Base-by-base conservation (phyloP, 1,284 basidiomycete genomes). In the Puccinia triticina region DNA sequence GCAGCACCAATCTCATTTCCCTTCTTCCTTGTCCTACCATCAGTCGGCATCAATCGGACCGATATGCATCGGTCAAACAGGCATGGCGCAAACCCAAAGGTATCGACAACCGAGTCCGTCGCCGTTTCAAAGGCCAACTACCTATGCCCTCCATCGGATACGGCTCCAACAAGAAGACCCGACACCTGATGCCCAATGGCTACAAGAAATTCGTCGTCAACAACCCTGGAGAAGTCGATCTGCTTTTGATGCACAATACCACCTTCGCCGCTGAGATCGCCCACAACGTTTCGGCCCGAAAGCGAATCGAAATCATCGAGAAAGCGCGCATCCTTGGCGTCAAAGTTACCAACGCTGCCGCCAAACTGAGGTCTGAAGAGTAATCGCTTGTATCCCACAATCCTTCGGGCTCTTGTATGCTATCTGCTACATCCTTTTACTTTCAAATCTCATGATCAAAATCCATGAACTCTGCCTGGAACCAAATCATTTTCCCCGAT, bases 231-330 rank as follows among this genome's bases (percentile, higher is more conserved):
- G 95, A 98, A 88, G 89, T 98, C 85, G 94, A 98, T 86, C 91
- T 98, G 85, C 92, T 98, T 84, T 89, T 98, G 83, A 96, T 98
- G 95, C 96, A 99, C 92, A 97, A 96, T 92, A 94, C 94, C 90
- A 93, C 90, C 87, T 99, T 93, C 88, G 93, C 96, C 83, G 97
- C 96, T 84, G 94, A 96, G 89, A 94, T 99, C 86, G 97, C 97
- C 83, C 96, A 98, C 91, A 94, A 92, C 87, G 96, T 99, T 86
- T 94, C 93, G 89, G 94, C 93, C 90, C 93, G 95, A 88, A 98
- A 99, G 91, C 94, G 97, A 87, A 92, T 93, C 84, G 90, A 91
- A 85, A 96, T 99, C 86, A 90, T 99, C 84, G 94, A 95, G 89
- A 81, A 81, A 46, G 79, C 79, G 34, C 48, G 67, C 7, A 66